Conservation (phyloP, 2,329 filamentous ascomycete species). For the Chrysoporthe puriensis region DNA sequence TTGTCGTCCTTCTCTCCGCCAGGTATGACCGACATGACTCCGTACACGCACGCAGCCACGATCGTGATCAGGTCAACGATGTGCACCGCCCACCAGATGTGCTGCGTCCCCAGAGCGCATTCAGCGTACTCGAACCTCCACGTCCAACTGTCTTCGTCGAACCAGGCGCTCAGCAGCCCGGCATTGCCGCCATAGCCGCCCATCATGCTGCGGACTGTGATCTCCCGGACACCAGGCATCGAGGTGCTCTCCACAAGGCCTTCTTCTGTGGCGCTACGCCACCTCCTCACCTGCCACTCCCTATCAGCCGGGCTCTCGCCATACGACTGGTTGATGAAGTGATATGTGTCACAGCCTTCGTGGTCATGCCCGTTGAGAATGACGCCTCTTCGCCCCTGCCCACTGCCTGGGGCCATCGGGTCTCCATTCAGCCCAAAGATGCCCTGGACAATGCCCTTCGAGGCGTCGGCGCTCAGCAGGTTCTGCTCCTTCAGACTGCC, state of each 20-base stretch:
- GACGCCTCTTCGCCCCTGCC: constrained; percentile 72
- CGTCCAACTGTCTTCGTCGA: constrained; percentile 70
- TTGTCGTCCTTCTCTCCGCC: not conserved
- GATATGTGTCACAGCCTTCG: constrained; percentile 87
- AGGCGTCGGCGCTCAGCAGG: constrained; percentile 75
- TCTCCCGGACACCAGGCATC: constrained; percentile 74
- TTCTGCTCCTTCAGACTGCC: constrained; percentile 88
- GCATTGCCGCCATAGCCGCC: constrained; percentile 92
- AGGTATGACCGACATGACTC: constrained; percentile 16
- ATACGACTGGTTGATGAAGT: constrained; percentile 72
- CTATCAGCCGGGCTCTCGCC: constrained; percentile 45
- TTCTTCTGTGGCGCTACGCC: constrained; percentile 47
- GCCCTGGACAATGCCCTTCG: constrained; percentile 77
- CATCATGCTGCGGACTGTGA: constrained; percentile 98
- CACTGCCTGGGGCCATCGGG: constrained; percentile 58
- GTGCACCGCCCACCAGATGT: constrained; percentile 93
- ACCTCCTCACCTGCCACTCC: constrained; percentile 55
- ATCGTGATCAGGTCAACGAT: constrained; percentile 64
- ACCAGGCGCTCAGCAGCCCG: constrained; percentile 87
- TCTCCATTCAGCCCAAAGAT: constrained; percentile 78
- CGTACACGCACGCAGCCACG: constrained; percentile 37
- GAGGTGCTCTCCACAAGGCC: constrained; percentile 47
- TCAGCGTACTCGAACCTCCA: constrained; percentile 83
- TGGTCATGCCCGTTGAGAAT: constrained; percentile 95
- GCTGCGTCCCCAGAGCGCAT: constrained; percentile 82